Evolutionary conservation across 2,329 filamentous ascomycete genomes (phyloP).

Genomic region (Byssothecium circinans): DNA sequence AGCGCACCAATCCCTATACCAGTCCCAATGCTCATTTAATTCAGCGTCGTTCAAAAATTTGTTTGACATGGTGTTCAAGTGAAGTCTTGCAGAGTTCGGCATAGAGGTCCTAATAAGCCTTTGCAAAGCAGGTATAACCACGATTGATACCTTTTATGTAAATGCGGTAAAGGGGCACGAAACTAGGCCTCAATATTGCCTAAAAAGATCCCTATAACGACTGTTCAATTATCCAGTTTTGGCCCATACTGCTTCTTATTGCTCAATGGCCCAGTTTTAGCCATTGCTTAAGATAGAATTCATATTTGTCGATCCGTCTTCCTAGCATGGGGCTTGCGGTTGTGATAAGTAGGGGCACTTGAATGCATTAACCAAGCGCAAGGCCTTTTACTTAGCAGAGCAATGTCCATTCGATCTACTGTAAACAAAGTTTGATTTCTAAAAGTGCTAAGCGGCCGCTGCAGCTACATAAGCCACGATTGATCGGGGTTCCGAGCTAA

Average conservation of each 20-base stretch:
- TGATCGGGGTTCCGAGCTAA: background rate
- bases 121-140: background rate
- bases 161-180: constrained; percentile 3
- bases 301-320: too few relatives aligned
- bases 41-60: constrained; percentile 7
- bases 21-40: constrained; percentile 6
- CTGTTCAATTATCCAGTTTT: too few relatives aligned
- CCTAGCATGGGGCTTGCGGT: too few relatives aligned
- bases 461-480: background rate
- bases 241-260: too few relatives aligned
- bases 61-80: constrained; percentile 3
- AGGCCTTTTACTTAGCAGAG: too few relatives aligned
- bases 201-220: background rate
- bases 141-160: background rate
- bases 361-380: too few relatives aligned
- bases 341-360: too few relatives aligned
- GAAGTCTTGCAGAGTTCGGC: constrained; percentile 6
- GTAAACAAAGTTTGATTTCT: background rate
- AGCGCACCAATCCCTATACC: constrained; percentile 5
- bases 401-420: too few relatives aligned
- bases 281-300: too few relatives aligned
- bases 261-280: too few relatives aligned
- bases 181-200: constrained; percentile 5
- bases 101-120: constrained; percentile 6
- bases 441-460: constrained; percentile 2